These are phyloP conservation scores for Ophiognomonia clavigignenti-juglandacearum DNA, from an alignment of 2,329 filamentous ascomycete genomes.

Conservation along the genomic window DNA sequence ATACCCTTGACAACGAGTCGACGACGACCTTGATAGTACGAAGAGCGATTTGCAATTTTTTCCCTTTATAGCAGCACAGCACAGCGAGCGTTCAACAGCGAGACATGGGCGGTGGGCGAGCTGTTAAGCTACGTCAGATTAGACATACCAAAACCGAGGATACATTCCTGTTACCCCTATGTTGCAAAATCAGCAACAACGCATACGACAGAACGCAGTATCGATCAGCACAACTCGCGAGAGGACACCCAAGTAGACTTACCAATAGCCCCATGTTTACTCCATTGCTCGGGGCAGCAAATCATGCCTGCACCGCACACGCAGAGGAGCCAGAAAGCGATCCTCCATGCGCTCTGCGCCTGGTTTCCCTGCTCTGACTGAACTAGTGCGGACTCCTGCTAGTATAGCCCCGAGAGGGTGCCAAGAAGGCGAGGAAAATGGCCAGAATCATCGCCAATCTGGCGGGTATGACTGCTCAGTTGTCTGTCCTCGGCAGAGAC, in stretches of 20 bases:
- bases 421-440: too few species aligned
- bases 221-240: not conserved
- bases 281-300: slow-evolving; percentile 1
- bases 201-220: not conserved
- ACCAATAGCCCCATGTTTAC: too few species aligned
- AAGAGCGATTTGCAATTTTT: not conserved
- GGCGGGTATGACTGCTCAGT: too few species aligned
- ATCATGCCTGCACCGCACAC: slow-evolving; percentile 3
- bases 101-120: not conserved
- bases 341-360: too few species aligned
- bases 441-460: too few species aligned
- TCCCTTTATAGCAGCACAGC: not conserved
- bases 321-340: too few species aligned
- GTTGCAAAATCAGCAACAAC: not conserved
- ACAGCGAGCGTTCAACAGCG: not conserved
- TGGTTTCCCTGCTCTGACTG: too few species aligned
- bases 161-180: not conserved
- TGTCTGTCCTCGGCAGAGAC: too few species aligned
- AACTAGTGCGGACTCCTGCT: too few species aligned
- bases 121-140: not conserved
- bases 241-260: too few species aligned
- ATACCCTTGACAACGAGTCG: too few species aligned
- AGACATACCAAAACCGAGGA: not conserved
- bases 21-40: not conserved
- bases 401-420: too few species aligned